Conservation (phyloP, 768 basidiomycete species). For the Trametes punicea region DNA sequence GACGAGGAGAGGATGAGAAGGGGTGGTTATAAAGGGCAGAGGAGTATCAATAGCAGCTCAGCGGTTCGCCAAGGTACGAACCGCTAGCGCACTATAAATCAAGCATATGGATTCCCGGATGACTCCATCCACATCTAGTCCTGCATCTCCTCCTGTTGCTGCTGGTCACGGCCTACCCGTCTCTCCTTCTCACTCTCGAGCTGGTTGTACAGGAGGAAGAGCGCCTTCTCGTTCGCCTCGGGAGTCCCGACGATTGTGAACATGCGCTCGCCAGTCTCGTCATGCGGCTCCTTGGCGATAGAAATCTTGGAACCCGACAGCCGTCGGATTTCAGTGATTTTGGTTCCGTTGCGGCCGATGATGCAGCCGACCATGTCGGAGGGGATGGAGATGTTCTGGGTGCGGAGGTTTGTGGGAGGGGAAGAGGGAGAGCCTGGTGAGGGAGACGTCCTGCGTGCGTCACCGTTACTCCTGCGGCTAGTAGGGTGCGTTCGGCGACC, state of each 20-base stretch:
- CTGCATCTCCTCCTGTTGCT: conserved; percentile 62
- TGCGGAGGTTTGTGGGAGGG: conserved; percentile 76
- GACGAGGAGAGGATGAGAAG: not conserved
- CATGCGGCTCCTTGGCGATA: conserved; percentile 98
- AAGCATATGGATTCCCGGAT: conserved; percentile 5
- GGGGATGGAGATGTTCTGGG: conserved; percentile 99
- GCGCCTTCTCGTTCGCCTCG: conserved; percentile 95
- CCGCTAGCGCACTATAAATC: conserved; percentile 1
- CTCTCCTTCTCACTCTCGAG: conserved; percentile 96
- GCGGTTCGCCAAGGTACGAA: not conserved
- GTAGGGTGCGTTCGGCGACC: conserved; percentile 68
- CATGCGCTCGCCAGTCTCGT: conserved; percentile 99
- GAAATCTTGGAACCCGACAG: conserved; percentile 97
- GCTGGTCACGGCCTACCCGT: conserved; percentile 80
- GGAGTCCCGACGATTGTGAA: conserved; percentile 97
- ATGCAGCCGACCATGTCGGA: conserved; percentile 98
- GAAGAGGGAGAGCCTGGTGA: conserved; percentile 51
- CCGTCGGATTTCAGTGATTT: conserved; percentile 98
- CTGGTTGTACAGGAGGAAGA: conserved; percentile 96
- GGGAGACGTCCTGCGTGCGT: conserved; percentile 45
- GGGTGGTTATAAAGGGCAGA: not conserved
- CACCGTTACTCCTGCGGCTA: conserved; percentile 28
- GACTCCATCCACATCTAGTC: conserved; percentile 19
- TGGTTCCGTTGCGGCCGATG: conserved; percentile 94
- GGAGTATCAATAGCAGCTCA: not conserved